Evolutionary conservation across 805 yeast species (phyloP).

Genomic region (Ogataea ganodermae): DNA sequence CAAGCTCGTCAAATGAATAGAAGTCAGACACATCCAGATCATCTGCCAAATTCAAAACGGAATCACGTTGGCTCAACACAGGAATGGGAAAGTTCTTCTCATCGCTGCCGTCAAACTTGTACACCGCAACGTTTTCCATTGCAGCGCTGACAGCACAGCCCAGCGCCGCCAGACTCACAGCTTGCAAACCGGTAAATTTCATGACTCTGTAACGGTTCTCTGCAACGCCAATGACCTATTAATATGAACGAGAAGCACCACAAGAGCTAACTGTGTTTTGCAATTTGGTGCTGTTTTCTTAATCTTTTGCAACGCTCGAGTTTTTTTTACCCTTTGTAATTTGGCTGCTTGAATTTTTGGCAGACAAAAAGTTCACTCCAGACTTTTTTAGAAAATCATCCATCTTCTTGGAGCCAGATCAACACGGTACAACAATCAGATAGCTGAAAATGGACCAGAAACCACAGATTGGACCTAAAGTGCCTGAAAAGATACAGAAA

Average conservation of each 20-base stretch:
- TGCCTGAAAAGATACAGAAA: slow-evolving; percentile 27
- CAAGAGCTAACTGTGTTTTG: neutral
- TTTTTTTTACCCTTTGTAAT: slow-evolving; percentile 1
- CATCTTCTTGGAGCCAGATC: neutral
- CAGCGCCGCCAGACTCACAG: slow-evolving; percentile 4
- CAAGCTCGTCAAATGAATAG: slow-evolving; percentile 37
- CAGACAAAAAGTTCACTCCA: slow-evolving; percentile 2
- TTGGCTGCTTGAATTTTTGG: slow-evolving; percentile 2
- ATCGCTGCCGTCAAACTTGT: slow-evolving; percentile 16
- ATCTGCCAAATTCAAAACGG: slow-evolving; percentile 47
- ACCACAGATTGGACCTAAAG: slow-evolving; percentile 26
- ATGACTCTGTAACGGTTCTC: neutral
- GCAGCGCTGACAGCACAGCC: slow-evolving; percentile 13
- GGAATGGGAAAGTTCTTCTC: neutral
- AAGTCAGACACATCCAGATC: slow-evolving; percentile 42
- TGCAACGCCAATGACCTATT: slow-evolving; percentile 1
- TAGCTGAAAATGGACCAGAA: neutral
- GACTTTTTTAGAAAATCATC: too few relatives aligned
- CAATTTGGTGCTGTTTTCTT: slow-evolving; percentile 3
- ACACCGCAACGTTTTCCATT: slow-evolving; percentile 31
- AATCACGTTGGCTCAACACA: slow-evolving; percentile 33
- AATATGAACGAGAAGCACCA: neutral
- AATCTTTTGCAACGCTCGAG: slow-evolving; percentile 9
- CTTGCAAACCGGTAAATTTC: slow-evolving; percentile 4
- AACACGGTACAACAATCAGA: neutral